phyloP scores from a whole-genome alignment of 116 monocot genomes.

The Dioscorea cayenensis region DNA sequence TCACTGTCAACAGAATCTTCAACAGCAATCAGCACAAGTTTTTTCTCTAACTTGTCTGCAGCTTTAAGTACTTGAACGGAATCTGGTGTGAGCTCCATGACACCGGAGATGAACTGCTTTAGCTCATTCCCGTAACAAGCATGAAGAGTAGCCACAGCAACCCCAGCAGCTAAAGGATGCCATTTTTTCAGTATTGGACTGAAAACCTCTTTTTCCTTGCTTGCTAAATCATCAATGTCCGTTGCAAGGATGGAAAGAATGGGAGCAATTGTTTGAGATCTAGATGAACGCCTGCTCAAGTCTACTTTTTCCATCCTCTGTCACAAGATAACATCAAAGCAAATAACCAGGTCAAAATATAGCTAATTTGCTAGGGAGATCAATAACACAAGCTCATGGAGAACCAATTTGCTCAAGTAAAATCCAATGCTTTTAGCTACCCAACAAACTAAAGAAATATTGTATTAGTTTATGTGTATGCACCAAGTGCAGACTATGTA shows the following conservation, averaged over 20 bases:
- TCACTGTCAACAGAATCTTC: slow-evolving; percentile 76
- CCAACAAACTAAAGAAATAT: no score
- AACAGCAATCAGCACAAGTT: slow-evolving; percentile 65
- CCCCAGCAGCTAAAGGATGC: slow-evolving; percentile 64
- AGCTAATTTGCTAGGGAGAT: no score
- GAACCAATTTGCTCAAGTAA: no score
- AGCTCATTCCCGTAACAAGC: slow-evolving; percentile 54
- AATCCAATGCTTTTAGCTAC: no score
- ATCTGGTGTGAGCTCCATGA: slow-evolving; percentile 48
- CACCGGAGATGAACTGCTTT: slow-evolving; percentile 62
- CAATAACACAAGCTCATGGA: no score
- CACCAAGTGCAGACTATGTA: no score
- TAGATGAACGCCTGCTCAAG: slow-evolving; percentile 60
- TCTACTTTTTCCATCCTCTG: slow-evolving; percentile 93
- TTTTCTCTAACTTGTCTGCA: slow-evolving; percentile 72
- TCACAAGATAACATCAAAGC: background rate
- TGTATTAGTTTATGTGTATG: no score
- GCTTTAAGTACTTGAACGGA: slow-evolving; percentile 55
- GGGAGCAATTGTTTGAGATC: slow-evolving; percentile 16
- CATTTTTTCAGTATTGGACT: slow-evolving; percentile 73
- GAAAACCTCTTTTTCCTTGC: slow-evolving; percentile 53
- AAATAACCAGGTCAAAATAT: background rate
- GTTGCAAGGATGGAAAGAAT: slow-evolving; percentile 43
- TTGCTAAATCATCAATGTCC: slow-evolving; percentile 59
- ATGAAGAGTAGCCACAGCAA: slow-evolving; percentile 72